Conservation (phyloP, 805 yeast genomes). For the Vanderwaltozyma polyspora region DNA sequence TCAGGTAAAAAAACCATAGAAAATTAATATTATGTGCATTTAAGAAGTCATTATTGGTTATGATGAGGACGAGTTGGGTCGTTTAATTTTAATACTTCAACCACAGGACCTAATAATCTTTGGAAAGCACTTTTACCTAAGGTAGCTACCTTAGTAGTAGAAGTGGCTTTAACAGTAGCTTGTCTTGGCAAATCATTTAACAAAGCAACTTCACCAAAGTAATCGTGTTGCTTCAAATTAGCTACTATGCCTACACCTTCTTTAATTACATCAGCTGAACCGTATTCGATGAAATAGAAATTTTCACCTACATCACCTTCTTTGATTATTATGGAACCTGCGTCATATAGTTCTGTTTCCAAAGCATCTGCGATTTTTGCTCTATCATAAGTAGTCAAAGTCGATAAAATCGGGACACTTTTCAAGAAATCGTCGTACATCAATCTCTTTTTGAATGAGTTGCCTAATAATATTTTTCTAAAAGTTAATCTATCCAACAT, state of each 20-base stretch:
- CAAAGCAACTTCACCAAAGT: constrained; percentile 93
- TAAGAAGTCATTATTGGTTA: background rate
- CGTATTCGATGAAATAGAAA: constrained; percentile 67
- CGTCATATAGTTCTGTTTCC: constrained; percentile 57
- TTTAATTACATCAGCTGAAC: constrained; percentile 67
- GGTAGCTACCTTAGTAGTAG: constrained; percentile 77
- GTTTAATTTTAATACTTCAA: constrained; percentile 71
- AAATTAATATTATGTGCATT: no score
- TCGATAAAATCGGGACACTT: constrained; percentile 70
- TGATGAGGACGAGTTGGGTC: constrained; percentile 49
- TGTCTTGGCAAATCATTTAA: constrained; percentile 87
- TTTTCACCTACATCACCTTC: constrained; percentile 83
- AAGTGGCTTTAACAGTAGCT: constrained; percentile 77
- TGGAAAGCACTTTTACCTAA: constrained; percentile 88
- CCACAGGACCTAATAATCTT: constrained; percentile 88
- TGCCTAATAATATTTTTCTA: constrained; percentile 81
- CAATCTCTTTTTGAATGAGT: constrained; percentile 79
- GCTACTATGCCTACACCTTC: constrained; percentile 48
- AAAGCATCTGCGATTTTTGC: constrained; percentile 91
- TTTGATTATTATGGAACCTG: constrained; percentile 63
- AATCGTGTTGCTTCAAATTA: constrained; percentile 66
- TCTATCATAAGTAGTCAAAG: constrained; percentile 69
- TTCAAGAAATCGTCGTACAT: constrained; percentile 83
- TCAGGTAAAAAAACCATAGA: no score
- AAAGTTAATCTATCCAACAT: constrained; percentile 89